A percentile compares a stretch with the other conserved stretches of the same genome.
phyloP scores from a whole-genome alignment of 768 basidiomycete species.

The Ramaria sp. region DNA sequence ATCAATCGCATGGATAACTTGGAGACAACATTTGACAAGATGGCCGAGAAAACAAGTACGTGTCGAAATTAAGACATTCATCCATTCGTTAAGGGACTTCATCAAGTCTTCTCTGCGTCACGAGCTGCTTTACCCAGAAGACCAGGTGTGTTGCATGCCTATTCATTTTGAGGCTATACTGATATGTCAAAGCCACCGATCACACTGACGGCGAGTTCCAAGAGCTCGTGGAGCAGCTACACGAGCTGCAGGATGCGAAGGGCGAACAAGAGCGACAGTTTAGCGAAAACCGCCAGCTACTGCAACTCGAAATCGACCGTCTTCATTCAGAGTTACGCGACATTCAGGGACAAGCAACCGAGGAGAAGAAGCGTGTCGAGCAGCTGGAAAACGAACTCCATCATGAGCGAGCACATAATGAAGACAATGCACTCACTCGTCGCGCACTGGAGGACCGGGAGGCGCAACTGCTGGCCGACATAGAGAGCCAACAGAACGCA shows the following conservation, averaged over 20 bases:
- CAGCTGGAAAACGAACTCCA: constrained; percentile 50
- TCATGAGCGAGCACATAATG: constrained; percentile 50
- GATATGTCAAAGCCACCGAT: constrained; percentile 42
- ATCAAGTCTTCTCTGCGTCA: constrained; percentile 65
- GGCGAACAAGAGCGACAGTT: constrained; percentile 44
- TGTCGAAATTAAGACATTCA: constrained; percentile 11
- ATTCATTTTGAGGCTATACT: constrained; percentile 5
- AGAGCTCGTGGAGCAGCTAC: constrained; percentile 62
- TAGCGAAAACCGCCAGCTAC: constrained; percentile 43
- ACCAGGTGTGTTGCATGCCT: constrained; percentile 43
- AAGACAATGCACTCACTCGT: constrained; percentile 50
- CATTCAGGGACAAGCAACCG: constrained; percentile 32
- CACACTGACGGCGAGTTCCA: constrained; percentile 68
- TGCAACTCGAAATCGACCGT: constrained; percentile 47
- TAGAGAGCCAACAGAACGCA: constrained; percentile 47
- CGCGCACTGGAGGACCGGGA: constrained; percentile 58
- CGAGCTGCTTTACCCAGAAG: constrained; percentile 57
- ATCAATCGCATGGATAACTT: constrained; percentile 70
- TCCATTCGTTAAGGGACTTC: constrained; percentile 6
- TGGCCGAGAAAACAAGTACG: constrained; percentile 77
- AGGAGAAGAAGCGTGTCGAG: constrained; percentile 20
- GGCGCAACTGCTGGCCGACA: constrained; percentile 39
- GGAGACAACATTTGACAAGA: constrained; percentile 72
- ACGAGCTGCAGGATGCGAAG: constrained; percentile 45
- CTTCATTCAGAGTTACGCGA: constrained; percentile 37